Conservation (phyloP, 805 yeast genomes). For the Helenozyma baotianmanensis region DNA sequence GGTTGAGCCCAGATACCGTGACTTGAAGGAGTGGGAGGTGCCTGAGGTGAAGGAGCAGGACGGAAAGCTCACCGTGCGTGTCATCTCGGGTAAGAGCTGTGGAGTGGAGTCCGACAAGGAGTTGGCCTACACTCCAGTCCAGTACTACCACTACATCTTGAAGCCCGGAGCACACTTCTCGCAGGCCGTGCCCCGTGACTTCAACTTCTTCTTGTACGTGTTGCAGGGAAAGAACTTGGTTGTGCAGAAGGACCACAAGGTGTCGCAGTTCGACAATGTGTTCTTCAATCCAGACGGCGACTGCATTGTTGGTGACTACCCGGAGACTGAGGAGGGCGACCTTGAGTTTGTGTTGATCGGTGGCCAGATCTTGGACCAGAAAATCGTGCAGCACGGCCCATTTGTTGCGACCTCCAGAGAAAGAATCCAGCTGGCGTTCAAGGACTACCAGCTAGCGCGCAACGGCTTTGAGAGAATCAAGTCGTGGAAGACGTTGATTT, state of each 20-base stretch:
- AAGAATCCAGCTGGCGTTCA: slow-evolving; percentile 63
- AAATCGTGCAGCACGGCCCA: slow-evolving; percentile 84
- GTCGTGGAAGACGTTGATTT: slow-evolving; percentile 52
- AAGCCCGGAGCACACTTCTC: slow-evolving; percentile 60
- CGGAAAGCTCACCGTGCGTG: slow-evolving; percentile 57
- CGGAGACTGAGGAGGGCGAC: slow-evolving; percentile 28
- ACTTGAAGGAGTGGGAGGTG: slow-evolving; percentile 62
- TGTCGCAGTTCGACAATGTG: slow-evolving; percentile 43
- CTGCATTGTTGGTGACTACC: slow-evolving; percentile 44
- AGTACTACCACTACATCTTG: slow-evolving; percentile 59
- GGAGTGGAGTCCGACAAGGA: slow-evolving; percentile 73
- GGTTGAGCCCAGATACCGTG: slow-evolving; percentile 72
- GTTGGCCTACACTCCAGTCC: slow-evolving; percentile 77
- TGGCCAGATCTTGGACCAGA: slow-evolving; percentile 70
- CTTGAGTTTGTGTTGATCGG: slow-evolving; percentile 72
- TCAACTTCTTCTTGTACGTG: slow-evolving; percentile 67
- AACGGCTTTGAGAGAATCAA: slow-evolving; percentile 69
- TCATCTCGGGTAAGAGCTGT: slow-evolving; percentile 71
- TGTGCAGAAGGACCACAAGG: slow-evolving; percentile 35
- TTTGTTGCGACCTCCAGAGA: slow-evolving; percentile 74
- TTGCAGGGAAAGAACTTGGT: slow-evolving; percentile 52
- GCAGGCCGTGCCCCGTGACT: slow-evolving; percentile 56
- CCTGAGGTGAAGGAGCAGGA: slow-evolving; percentile 67
- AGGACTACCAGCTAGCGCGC: slow-evolving; percentile 62
- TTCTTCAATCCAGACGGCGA: slow-evolving; percentile 73